Evolutionary conservation across 108 stramenopile species (phyloP).

Genomic region (Chaetoceros tenuissimus): DNA sequence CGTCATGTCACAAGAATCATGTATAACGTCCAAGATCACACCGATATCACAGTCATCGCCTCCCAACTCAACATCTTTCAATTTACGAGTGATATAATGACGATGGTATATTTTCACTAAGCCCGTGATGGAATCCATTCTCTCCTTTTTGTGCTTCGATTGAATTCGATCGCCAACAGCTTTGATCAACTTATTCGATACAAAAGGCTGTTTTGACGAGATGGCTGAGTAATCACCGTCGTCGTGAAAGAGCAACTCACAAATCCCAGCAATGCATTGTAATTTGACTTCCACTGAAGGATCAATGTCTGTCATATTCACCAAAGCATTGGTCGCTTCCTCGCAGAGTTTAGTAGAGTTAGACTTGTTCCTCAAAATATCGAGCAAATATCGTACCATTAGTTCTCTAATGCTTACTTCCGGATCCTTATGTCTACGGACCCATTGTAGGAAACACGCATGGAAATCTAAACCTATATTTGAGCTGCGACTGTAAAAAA

Average conservation of each 20-base stretch:
- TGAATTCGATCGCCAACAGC: slow-evolving; percentile 55
- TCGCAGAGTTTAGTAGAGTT: slow-evolving; percentile 30
- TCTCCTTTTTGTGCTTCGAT: slow-evolving; percentile 60
- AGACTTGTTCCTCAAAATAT: slow-evolving; percentile 29
- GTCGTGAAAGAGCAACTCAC: slow-evolving; percentile 47
- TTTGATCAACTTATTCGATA: slow-evolving; percentile 36
- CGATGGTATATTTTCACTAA: slow-evolving; percentile 60
- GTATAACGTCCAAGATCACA: slow-evolving; percentile 33
- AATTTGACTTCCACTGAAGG: slow-evolving; percentile 39
- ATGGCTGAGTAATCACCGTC: slow-evolving; percentile 4
- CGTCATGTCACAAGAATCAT: not conserved
- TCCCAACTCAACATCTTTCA: slow-evolving; percentile 39
- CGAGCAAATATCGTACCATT: slow-evolving; percentile 56
- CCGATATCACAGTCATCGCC: slow-evolving; percentile 67
- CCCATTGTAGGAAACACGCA: slow-evolving; percentile 64
- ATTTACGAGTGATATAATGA: slow-evolving; percentile 41
- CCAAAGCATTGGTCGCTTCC: slow-evolving; percentile 37
- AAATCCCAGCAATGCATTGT: slow-evolving; percentile 51
- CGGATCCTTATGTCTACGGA: slow-evolving; percentile 45
- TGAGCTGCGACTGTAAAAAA: slow-evolving; percentile 35
- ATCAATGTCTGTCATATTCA: slow-evolving; percentile 19
- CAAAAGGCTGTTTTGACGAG: not conserved
- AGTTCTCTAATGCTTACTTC: slow-evolving; percentile 40
- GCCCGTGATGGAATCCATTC: slow-evolving; percentile 69
- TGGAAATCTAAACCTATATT: slow-evolving; percentile 35